These are phyloP conservation scores for Phenoliferia sp. DNA, from an alignment of 1,284 basidiomycete species.

Conservation along the genomic window DNA sequence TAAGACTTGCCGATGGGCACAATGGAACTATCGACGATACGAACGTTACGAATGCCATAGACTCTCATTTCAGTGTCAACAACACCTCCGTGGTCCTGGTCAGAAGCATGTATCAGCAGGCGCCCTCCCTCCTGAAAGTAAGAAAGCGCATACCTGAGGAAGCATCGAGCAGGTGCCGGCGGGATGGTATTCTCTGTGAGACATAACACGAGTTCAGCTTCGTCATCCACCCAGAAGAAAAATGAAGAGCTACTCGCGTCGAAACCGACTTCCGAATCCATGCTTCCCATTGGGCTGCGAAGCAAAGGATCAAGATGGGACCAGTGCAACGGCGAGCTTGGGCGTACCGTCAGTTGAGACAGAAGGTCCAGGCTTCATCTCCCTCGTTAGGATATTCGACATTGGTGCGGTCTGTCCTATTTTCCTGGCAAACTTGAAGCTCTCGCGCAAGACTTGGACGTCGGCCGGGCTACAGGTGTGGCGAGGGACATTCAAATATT, in stretches of 20 bases:
- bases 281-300: slow-evolving; percentile 26
- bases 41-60: slow-evolving; percentile 63
- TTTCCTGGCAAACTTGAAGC: slow-evolving; percentile 50
- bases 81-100: slow-evolving; percentile 63
- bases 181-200: slow-evolving; percentile 30
- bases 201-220: background rate
- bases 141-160: slow-evolving; percentile 46
- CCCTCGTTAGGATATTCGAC: slow-evolving; percentile 22
- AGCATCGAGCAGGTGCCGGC: slow-evolving; percentile 57
- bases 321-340: background rate
- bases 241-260: slow-evolving; percentile 9
- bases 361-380: slow-evolving; percentile 29
- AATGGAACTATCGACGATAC: slow-evolving; percentile 38
- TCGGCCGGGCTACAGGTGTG: slow-evolving; percentile 43
- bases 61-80: slow-evolving; percentile 67
- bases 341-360: slow-evolving; percentile 28
- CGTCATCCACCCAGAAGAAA: background rate
- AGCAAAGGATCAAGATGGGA: background rate
- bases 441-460: slow-evolving; percentile 54
- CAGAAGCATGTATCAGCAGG: background rate
- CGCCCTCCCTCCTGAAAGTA: background rate
- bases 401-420: slow-evolving; percentile 33
- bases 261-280: slow-evolving; percentile 27
- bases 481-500: background rate
- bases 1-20: background rate